phyloP scores from a whole-genome alignment of 805 yeast genomes.

The Lipomyces kockii region DNA sequence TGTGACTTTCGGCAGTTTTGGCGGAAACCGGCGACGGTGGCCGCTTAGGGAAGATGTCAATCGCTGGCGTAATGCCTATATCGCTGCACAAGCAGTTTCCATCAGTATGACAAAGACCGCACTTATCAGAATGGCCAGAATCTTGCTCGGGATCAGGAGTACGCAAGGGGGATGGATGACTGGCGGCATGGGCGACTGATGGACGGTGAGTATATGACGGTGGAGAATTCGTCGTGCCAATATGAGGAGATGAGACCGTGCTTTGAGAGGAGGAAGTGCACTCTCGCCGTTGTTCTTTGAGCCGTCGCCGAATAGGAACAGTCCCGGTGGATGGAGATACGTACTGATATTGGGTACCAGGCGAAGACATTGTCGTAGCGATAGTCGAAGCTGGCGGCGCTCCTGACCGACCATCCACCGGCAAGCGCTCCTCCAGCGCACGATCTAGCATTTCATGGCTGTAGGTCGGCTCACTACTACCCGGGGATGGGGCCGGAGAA shows the following conservation, averaged over 20 bases:
- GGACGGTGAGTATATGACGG: slow-evolving; percentile 5
- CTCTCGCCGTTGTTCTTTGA: slow-evolving; percentile 5
- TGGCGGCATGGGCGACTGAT: slow-evolving; percentile 7
- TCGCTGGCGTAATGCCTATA: slow-evolving; percentile 33
- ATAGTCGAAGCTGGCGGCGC: slow-evolving; percentile 26
- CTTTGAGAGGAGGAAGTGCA: slow-evolving; percentile 4
- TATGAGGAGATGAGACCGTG: neutral
- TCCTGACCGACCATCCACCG: slow-evolving; percentile 22
- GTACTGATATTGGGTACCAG: slow-evolving; percentile 9
- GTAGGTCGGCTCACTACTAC: slow-evolving; percentile 35
- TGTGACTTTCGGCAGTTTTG: neutral
- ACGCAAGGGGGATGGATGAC: slow-evolving; percentile 15
- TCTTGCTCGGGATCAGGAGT: slow-evolving; percentile 1
- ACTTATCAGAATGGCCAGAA: slow-evolving; percentile 14
- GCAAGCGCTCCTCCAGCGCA: slow-evolving; percentile 35
- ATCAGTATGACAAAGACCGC: slow-evolving; percentile 34
- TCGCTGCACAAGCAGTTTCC: slow-evolving; percentile 36
- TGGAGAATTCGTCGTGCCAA: slow-evolving; percentile 8
- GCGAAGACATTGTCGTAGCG: slow-evolving; percentile 9
- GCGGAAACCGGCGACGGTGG: neutral
- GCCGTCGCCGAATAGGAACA: slow-evolving; percentile 22
- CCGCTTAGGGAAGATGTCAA: slow-evolving; percentile 29
- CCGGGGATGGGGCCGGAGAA: slow-evolving; percentile 59
- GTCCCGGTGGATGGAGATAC: slow-evolving; percentile 17
- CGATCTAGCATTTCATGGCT: slow-evolving; percentile 34